Conservation (phyloP, 2,329 filamentous ascomycete genomes). For the Byssochlamys sp. region DNA sequence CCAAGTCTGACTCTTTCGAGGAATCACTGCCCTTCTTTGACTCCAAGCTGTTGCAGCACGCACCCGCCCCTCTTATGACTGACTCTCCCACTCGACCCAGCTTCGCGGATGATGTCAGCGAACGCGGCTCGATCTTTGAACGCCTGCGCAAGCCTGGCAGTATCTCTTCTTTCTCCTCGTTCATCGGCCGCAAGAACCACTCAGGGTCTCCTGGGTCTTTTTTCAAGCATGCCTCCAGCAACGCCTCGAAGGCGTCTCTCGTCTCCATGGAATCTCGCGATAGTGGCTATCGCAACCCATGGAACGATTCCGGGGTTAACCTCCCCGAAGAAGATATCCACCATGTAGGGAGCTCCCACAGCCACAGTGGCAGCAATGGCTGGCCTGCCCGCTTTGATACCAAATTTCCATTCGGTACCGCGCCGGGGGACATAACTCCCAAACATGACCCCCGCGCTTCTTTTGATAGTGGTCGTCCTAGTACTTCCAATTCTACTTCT, state of each 20-base stretch:
- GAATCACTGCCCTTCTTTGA: conserved; percentile 95
- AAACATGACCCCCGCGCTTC: conserved; percentile 75
- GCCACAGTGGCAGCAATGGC: conserved; percentile 51
- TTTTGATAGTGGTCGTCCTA: conserved; percentile 82
- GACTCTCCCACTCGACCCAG: conserved; percentile 81
- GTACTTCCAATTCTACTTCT: conserved; percentile 92
- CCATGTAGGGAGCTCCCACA: conserved; percentile 44
- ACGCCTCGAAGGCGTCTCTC: conserved; percentile 87
- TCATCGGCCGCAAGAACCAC: conserved; percentile 91
- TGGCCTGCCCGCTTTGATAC: conserved; percentile 49
- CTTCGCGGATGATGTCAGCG: conserved; percentile 71
- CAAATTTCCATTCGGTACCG: conserved; percentile 54
- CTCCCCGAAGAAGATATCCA: conserved; percentile 71
- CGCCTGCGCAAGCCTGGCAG: conserved; percentile 87
- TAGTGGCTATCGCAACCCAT: conserved; percentile 90
- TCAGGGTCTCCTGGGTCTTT: conserved; percentile 75
- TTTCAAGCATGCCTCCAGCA: conserved; percentile 83
- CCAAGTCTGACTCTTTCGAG: conserved; percentile 97
- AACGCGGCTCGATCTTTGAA: conserved; percentile 77
- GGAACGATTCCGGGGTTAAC: conserved; percentile 96
- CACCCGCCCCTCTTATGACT: conserved; percentile 66
- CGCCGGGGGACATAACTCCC: conserved; percentile 69
- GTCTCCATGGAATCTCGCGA: conserved; percentile 92
- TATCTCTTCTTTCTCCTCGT: conserved; percentile 91
- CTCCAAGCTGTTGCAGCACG: conserved; percentile 89